Evolutionary conservation across 371 early-diverging fungal genomes (phyloP).

Genomic region (Nematocida parisii): DNA sequence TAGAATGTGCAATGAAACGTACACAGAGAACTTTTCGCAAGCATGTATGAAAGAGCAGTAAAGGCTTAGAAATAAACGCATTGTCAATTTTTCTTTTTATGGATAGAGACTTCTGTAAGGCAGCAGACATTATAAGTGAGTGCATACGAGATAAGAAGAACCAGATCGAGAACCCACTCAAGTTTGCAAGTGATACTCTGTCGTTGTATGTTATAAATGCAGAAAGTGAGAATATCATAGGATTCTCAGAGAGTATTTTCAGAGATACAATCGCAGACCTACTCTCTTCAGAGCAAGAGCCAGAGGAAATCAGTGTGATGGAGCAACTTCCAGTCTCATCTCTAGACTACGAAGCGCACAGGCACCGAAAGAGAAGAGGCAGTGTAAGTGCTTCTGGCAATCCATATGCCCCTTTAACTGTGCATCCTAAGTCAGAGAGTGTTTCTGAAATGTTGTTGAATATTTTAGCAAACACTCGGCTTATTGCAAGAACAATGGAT

Average conservation of each 20-base stretch:
- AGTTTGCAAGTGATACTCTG: constrained; percentile 42
- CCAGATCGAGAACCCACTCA: constrained; percentile 14
- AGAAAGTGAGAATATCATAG: constrained; percentile 31
- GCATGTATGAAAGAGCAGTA: constrained; percentile 37
- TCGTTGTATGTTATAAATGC: constrained; percentile 50
- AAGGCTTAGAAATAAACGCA: constrained; percentile 16
- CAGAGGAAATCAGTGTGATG: constrained; percentile 12
- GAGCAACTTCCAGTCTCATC: background rate
- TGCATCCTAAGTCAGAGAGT: constrained; percentile 32
- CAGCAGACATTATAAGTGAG: constrained; percentile 24
- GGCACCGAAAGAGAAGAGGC: constrained; percentile 44
- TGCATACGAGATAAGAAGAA: background rate
- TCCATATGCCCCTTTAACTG: constrained; percentile 21
- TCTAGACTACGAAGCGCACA: background rate
- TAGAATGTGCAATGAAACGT: constrained; percentile 45
- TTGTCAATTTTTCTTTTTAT: constrained; percentile 54
- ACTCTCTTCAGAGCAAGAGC: constrained; percentile 1
- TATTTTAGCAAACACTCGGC: constrained; percentile 34
- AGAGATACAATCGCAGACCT: constrained; percentile 23
- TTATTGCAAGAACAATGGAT: constrained; percentile 54
- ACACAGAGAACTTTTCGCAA: constrained; percentile 24
- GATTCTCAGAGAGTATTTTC: constrained; percentile 38
- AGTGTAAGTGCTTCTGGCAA: constrained; percentile 43
- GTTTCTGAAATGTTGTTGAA: constrained; percentile 31
- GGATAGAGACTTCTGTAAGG: constrained; percentile 22